These are phyloP conservation scores for Talaromyces borbonicus DNA, from an alignment of 495 filamentous ascomycete genomes.

Conservation along the genomic window DNA sequence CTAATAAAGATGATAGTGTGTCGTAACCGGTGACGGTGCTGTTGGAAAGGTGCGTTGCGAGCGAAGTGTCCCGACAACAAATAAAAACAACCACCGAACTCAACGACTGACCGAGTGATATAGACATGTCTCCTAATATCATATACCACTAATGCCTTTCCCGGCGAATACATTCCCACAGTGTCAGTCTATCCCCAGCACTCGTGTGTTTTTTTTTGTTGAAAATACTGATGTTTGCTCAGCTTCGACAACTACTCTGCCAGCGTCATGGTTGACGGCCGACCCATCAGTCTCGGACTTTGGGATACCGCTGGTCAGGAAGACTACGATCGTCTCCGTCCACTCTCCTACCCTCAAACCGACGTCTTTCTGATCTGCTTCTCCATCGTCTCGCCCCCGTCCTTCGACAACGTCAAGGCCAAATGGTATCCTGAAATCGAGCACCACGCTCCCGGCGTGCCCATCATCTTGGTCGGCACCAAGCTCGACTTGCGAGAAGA, in stretches of 20 bases:
- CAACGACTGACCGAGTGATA: not conserved
- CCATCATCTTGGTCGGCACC: slow-evolving; percentile 94
- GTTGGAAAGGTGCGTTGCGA: slow-evolving; percentile 75
- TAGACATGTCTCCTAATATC: slow-evolving; percentile 99
- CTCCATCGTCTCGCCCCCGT: slow-evolving; percentile 93
- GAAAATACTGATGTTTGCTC: slow-evolving; percentile 4
- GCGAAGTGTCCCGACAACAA: slow-evolving; percentile 1
- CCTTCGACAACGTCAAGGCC: slow-evolving; percentile 94
- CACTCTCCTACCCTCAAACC: slow-evolving; percentile 94
- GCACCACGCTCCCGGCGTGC: slow-evolving; percentile 89
- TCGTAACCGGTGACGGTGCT: slow-evolving; percentile 97
- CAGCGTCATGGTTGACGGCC: slow-evolving; percentile 95
- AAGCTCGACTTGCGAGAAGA: slow-evolving; percentile 96
- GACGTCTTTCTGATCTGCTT: slow-evolving; percentile 98
- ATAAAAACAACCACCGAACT: slow-evolving; percentile 5
- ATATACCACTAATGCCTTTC: slow-evolving; percentile 98
- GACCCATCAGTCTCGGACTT: slow-evolving; percentile 89
- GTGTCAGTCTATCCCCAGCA: slow-evolving; percentile 56
- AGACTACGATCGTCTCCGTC: slow-evolving; percentile 92
- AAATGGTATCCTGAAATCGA: slow-evolving; percentile 98
- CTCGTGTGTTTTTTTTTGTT: slow-evolving; percentile 7
- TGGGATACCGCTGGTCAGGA: slow-evolving; percentile 99
- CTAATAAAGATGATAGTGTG: slow-evolving; percentile 55
- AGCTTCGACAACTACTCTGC: slow-evolving; percentile 99
- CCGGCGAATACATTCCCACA: slow-evolving; percentile 97